Evolutionary conservation across 1,284 basidiomycete genomes (phyloP), one percentile per base, ranked within the genome.

Genomic region (Erythrobasidium hasegawianum): DNA sequence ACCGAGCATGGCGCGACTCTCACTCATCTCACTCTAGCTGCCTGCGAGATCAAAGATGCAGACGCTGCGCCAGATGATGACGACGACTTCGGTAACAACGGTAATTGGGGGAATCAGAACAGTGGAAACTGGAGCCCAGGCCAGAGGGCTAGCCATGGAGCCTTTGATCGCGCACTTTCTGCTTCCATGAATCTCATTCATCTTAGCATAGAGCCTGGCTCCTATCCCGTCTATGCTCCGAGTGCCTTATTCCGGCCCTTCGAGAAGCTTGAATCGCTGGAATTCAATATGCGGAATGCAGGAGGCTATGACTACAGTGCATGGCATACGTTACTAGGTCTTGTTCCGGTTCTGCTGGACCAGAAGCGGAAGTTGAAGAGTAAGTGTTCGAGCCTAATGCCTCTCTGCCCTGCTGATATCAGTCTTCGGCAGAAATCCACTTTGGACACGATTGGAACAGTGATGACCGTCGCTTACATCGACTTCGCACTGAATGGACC

Each of bases 281-380:
- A 58, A 27, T 65, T 65, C 56, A 65, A 53, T 33, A 65, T 55
- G 62, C 40, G 33, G 33, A 52, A 57, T 38, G 62, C 62, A 5
- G 14, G 41, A 14, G 56, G 18, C 18, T 65, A 65, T 26, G 62
- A 65, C 22, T 26, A 24, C 26, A 40, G 14, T n/a, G 62, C 24
- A 10, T 65, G 62, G 62, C 20, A 40, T n/a, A 57, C 55, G 9
- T 18, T 47, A 2, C 7, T 65, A 43, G 62, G 62, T 4, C 43
- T 65, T 22, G 27, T 57, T n/a, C 62, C 62, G 1, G 26, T 43
- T 13, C 56, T 65, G 14, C 8, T 49, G 4, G 62, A 65, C n/a
- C 41, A 65, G n/a, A 65, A 56, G 40, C 47, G 55, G 38, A 65
- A 65, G 55, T 14, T 65, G n/a, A 58, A 65, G 62, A 58, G 62